Evolutionary conservation across 2,329 filamentous ascomycete species (phyloP), one percentile per base, ranked within the genome.

Genomic region (Akanthomyces muscarius): DNA sequence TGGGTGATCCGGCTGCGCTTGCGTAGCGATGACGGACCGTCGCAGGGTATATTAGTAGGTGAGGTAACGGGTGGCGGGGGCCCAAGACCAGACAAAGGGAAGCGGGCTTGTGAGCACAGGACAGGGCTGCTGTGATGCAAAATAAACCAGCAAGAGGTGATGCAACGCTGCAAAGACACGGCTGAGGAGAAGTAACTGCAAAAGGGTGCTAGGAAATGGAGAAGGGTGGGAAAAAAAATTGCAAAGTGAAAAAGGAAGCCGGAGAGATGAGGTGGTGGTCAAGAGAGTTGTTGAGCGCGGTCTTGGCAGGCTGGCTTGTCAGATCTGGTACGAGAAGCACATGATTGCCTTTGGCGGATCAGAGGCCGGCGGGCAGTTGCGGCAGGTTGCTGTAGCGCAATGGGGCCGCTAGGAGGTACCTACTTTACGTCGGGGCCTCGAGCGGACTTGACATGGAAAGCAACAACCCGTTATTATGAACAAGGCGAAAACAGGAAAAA

Each of bases 311-410:
- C 52, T 53, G 42, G 51, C 52, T 36, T 62, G 60, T 45, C 52
- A 62, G 52, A 62, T 62, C 52, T 50, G 51, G 60, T 47, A 48
- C 42, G 30, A 56, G 52, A 62, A 62, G 60, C 60, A 62, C 61
- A 63, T 63, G 61, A 63, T 63, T 50, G 44, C 28, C 5, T 54
- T 16, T 54, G 51, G 30, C 50, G 33, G 51, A 21, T 54, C 21
- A 54, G 33, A 42, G 13, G 51, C 11, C 21, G 11, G 14, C 30
- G 21, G 25, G 48, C 48, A 28, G 28, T n/a, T 51, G 10, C 25
- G 21, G 48, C 10, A 33, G 36, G 33, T 5, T 23, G 18, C 5
- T 28, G 53, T 38, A 42, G 38, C 23, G 53, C 21, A 18, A 48
- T 21, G 16, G 23, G 14, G 45, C 11, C 21, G 10, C 13, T 21